phyloP scores from a whole-genome alignment of 139 green algal species.

The Raphidocelis subcapitata region DNA sequence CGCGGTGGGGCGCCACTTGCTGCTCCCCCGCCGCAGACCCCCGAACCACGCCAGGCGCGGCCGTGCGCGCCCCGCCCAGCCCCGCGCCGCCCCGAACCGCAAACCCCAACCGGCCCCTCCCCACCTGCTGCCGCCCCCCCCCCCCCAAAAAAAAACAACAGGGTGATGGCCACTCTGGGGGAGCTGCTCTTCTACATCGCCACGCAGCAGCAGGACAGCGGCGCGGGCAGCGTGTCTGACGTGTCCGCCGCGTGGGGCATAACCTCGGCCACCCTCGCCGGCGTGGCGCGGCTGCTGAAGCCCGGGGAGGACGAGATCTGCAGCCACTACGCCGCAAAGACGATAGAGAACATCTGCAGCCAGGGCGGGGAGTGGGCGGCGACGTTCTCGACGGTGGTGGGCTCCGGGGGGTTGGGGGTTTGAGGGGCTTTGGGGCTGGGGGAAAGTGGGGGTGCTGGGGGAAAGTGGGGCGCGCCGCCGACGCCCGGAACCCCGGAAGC shows the following conservation, averaged over 20 bases:
- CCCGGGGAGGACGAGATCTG: slow-evolving; percentile 79
- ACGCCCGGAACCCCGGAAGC: too few relatives aligned
- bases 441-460: background rate
- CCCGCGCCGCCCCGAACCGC: too few relatives aligned
- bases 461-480: too few relatives aligned
- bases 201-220: slow-evolving; percentile 75
- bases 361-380: slow-evolving; percentile 74
- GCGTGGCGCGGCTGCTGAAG: slow-evolving; percentile 59
- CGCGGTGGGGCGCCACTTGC: too few relatives aligned
- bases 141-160: background rate
- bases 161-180: slow-evolving; percentile 83
- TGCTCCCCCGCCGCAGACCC: too few relatives aligned
- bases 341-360: slow-evolving; percentile 91
- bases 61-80: too few relatives aligned
- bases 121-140: background rate
- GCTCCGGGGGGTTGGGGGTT: background rate
- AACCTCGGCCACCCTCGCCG: slow-evolving; percentile 31
- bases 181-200: slow-evolving; percentile 96
- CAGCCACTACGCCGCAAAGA: slow-evolving; percentile 94
- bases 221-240: slow-evolving; percentile 31
- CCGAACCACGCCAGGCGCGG: too few relatives aligned
- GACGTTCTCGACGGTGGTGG: slow-evolving; percentile 50
- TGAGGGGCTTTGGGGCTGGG: background rate
- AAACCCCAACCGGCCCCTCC: background rate
- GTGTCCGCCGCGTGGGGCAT: slow-evolving; percentile 37